These are phyloP conservation scores for Lipomyces yamadae DNA, from an alignment of 805 yeast species.

Conservation along the genomic window DNA sequence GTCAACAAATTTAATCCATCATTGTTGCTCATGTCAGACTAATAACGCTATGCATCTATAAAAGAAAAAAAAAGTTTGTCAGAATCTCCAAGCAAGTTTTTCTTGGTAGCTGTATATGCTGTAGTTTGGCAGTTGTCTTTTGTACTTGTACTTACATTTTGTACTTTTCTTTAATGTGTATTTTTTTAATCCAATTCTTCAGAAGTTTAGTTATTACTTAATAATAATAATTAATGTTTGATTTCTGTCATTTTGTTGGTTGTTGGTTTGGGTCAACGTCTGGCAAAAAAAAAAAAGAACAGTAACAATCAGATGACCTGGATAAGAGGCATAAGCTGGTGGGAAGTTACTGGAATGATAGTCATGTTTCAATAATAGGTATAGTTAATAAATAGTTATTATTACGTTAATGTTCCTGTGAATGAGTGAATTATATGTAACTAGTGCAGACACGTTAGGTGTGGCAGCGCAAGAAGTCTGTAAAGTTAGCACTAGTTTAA, in stretches of 20 bases:
- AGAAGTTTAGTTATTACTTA: not conserved
- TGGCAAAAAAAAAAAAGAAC: not conserved
- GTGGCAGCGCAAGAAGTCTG: too few species aligned
- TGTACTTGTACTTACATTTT: slow-evolving; percentile 1
- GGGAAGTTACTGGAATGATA: too few species aligned
- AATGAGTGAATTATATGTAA: too few species aligned
- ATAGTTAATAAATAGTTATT: too few species aligned
- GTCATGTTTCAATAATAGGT: too few species aligned
- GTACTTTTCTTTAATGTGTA: not conserved
- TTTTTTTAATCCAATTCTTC: not conserved
- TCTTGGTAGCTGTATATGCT: not conserved
- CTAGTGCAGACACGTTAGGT: too few species aligned
- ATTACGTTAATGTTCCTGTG: too few species aligned
- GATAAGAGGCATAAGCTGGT: too few species aligned
- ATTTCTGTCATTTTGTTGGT: not conserved
- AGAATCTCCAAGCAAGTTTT: not conserved
- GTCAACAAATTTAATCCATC: not conserved
- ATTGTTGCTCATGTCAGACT: not conserved
- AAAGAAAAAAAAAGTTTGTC: slow-evolving; percentile 1
- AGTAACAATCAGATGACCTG: too few species aligned
- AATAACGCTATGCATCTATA: slow-evolving; percentile 1
- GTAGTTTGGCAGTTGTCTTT: not conserved
- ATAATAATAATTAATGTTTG: not conserved
- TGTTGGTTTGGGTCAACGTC: not conserved
- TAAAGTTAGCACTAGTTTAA: too few species aligned